Percentiles rank a stretch among this genome's conserved stretches.
These are phyloP conservation scores for Fusarium nurragi DNA, from an alignment of 2,329 filamentous ascomycete species.

Conservation along the genomic window DNA sequence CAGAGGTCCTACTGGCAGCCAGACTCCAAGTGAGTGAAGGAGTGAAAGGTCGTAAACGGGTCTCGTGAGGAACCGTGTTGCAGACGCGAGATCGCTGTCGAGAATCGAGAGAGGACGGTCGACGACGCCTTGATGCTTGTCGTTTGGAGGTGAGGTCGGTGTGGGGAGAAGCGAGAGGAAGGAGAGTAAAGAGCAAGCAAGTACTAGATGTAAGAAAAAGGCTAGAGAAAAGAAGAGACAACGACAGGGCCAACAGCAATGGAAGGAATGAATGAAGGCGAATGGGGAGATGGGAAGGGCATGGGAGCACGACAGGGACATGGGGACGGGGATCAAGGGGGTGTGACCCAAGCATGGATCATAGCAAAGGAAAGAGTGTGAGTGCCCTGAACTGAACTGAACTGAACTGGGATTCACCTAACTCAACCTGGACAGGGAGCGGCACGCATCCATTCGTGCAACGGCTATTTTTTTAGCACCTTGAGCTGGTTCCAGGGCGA, in stretches of 20 bases:
- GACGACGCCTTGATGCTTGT: slow-evolving; percentile 49
- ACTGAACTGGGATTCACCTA: slow-evolving; percentile 30
- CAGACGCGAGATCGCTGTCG: slow-evolving; percentile 45
- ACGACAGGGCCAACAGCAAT: slow-evolving; percentile 44
- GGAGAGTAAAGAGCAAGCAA: slow-evolving; percentile 39
- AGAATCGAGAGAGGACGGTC: slow-evolving; percentile 45
- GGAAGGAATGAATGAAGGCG: slow-evolving; percentile 44
- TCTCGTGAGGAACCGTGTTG: slow-evolving; percentile 38
- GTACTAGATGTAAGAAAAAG: slow-evolving; percentile 41
- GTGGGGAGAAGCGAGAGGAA: slow-evolving; percentile 42
- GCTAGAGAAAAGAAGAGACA: slow-evolving; percentile 45
- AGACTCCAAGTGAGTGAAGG: slow-evolving; percentile 37
- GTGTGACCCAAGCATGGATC: slow-evolving; percentile 30
- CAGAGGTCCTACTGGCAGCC: slow-evolving; percentile 43
- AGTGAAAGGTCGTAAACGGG: slow-evolving; percentile 34
- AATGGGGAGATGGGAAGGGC: slow-evolving; percentile 45
- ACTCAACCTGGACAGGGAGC: slow-evolving; percentile 32
- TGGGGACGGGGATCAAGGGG: slow-evolving; percentile 38
- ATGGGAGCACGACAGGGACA: slow-evolving; percentile 50
- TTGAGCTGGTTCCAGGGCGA: slow-evolving; percentile 5
- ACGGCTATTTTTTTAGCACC: slow-evolving; percentile 28
- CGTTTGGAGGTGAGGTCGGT: slow-evolving; percentile 46
- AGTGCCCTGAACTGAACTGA: slow-evolving; percentile 17
- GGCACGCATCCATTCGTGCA: slow-evolving; percentile 22
- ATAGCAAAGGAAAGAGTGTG: slow-evolving; percentile 16